A percentile compares a stretch with the other conserved stretches of the same genome.
Evolutionary conservation across 176 grass and related monocot genomes (phyloP).

Genomic region (Chrysopogon serrulatus): DNA sequence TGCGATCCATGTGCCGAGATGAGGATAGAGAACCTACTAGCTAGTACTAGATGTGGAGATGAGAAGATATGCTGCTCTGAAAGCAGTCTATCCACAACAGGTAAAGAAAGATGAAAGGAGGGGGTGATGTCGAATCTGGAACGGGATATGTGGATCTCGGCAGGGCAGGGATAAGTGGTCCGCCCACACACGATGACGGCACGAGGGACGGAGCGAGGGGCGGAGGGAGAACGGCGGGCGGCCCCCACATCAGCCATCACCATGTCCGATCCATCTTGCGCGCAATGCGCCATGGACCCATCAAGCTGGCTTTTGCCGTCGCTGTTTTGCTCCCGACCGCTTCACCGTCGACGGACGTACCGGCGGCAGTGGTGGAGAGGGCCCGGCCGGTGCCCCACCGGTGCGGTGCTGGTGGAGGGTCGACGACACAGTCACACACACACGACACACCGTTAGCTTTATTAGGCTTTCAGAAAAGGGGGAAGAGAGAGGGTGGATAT

Average conservation of each 20-base stretch:
- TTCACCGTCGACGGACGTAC: background rate
- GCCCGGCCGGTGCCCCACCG: background rate
- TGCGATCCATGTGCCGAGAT: background rate
- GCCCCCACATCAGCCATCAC: background rate
- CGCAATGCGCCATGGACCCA: background rate
- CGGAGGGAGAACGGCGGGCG: background rate
- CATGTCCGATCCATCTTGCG: too few species aligned
- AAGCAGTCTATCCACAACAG: background rate
- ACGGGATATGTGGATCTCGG: conserved; percentile 28
- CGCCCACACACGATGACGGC: background rate
- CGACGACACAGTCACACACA: background rate
- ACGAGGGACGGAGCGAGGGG: background rate
- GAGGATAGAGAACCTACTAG: too few species aligned
- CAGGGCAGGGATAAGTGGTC: conserved; percentile 19
- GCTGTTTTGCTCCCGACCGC: background rate
- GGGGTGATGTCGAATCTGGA: background rate
- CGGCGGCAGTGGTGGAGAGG: background rate
- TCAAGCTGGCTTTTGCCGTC: background rate
- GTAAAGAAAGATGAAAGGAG: background rate
- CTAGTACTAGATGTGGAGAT: background rate
- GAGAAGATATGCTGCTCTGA: background rate
- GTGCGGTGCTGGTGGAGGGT: conserved; percentile 17
- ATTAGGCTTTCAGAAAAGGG: background rate
- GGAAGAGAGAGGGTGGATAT: background rate
- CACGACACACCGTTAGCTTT: background rate